Evolutionary conservation across 176 grass and related monocot species (phyloP).

Genomic region (Triticum urartu): DNA sequence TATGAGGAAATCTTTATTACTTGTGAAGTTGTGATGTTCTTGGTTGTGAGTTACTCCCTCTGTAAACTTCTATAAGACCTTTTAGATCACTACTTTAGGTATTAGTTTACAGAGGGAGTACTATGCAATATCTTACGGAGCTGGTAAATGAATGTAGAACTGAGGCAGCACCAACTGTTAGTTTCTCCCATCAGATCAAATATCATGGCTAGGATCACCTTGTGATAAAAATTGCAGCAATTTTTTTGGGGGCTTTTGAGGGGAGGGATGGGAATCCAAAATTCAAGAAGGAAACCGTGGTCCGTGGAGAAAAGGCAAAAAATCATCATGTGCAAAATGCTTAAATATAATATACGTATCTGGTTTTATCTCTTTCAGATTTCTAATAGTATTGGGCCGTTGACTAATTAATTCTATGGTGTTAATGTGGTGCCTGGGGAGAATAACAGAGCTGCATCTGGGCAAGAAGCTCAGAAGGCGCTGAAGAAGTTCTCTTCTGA

Average conservation of each 20-base stretch:
- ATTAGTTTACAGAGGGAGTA: no score
- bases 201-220: neutral
- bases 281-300: neutral
- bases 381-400: neutral
- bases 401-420: neutral
- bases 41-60: neutral
- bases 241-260: neutral
- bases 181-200: constrained; percentile 8
- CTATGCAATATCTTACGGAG: neutral
- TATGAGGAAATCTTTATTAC: neutral
- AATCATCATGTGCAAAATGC: neutral
- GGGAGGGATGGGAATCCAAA: neutral
- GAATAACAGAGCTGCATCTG: constrained; percentile 74
- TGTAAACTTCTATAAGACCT: no score
- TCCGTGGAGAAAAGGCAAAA: neutral
- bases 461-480: constrained; percentile 59
- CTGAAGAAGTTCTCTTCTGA: constrained; percentile 64
- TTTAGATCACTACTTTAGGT: no score
- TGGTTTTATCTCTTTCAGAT: constrained; percentile 10
- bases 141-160: constrained; percentile 22
- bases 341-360: neutral
- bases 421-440: constrained; percentile 23
- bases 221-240: neutral
- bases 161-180: constrained; percentile 7
- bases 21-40: constrained; percentile 18